These are phyloP conservation scores for Thelonectria discophora DNA, from an alignment of 2,329 filamentous ascomycete genomes.

Conservation along the genomic window DNA sequence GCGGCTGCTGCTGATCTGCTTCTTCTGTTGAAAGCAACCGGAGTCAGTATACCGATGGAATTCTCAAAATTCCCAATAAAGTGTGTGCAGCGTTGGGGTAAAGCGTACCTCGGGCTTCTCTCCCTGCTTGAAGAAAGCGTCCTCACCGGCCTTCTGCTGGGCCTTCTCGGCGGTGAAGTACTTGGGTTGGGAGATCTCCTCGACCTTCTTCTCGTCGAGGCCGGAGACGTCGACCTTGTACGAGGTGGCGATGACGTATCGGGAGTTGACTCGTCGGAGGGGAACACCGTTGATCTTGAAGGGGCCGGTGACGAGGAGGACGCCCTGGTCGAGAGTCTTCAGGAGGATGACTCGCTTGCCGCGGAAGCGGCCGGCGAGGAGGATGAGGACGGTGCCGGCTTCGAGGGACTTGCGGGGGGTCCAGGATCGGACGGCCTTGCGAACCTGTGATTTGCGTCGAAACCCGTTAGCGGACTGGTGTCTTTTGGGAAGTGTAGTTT, in stretches of 20 bases:
- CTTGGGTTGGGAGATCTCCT: constrained; percentile 76
- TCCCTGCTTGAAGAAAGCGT: constrained; percentile 99
- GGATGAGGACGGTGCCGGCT: constrained; percentile 96
- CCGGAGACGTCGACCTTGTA: constrained; percentile 85
- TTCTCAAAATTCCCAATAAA: constrained; percentile 3
- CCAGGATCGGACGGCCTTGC: constrained; percentile 91
- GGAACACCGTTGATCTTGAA: constrained; percentile 99
- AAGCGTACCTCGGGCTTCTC: constrained; percentile 91
- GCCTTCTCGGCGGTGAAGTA: constrained; percentile 98
- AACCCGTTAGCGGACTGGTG: constrained; percentile 44
- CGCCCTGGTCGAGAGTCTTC: constrained; percentile 96
- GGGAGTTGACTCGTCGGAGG: constrained; percentile 90
- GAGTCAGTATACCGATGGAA: constrained; percentile 36
- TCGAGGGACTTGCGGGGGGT: constrained; percentile 88
- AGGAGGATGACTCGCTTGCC: constrained; percentile 99
- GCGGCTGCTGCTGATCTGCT: constrained; percentile 90
- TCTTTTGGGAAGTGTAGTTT: background rate
- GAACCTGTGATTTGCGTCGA: constrained; percentile 69
- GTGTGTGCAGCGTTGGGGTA: background rate
- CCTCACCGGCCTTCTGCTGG: constrained; percentile 95
- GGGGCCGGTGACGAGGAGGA: constrained; percentile 97
- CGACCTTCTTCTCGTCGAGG: constrained; percentile 90
- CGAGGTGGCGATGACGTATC: constrained; percentile 92
- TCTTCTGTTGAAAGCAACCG: constrained; percentile 74
- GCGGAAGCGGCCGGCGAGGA: constrained; percentile 98